Evolutionary conservation across 2,329 filamentous ascomycete genomes (phyloP), one percentile per base, ranked within the genome.

Genomic region (Botrytis hyacinthi): DNA sequence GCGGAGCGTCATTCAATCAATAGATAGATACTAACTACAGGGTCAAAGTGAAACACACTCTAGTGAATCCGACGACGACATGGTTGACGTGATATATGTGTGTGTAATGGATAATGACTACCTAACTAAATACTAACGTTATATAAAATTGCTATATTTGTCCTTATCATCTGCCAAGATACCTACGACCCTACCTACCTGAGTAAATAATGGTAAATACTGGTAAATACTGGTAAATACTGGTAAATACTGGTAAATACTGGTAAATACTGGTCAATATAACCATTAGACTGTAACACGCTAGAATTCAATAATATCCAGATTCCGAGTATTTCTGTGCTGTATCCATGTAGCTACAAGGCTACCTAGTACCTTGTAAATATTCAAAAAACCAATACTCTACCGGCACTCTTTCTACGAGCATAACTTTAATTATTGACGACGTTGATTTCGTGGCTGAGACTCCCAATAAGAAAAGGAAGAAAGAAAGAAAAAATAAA

Each of bases 391-490:
- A 14, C 14, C n/a, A 57, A 57, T 16, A 18, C 51, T 57, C n/a
- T 9, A 57, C 2, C 51, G 29, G 16, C 8, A n/a, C 26, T 54
- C 26, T 54, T 54, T 14, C 48, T n/a, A 14, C 48, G 26, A 54
- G 14, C 42, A 29, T 62, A 42, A 62, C 60, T 62, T 62, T 42
- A 29, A 63, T 63, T 26, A n/a, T 42, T 63, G 61, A 32, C 61
- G 40, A 46, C 40, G 29, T n/a, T 62, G 60, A 62, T 42, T 62
- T 62, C 60, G 37, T 42, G 60, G 60, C 60, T 62, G 60, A 62
- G 60, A 40, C 60, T 61, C n/a, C 26, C 60, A n/a, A 57, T 8
- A 57, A 32, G 51, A 18, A 57, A 29, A 57, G n/a, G 16, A 57
- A 57, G 51, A 18, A 51, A 51, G 48, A 51, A 51, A n/a, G 4